Evolutionary conservation across 1,284 basidiomycete species (phyloP).

Genomic region (Papiliotrema fonsecae): DNA sequence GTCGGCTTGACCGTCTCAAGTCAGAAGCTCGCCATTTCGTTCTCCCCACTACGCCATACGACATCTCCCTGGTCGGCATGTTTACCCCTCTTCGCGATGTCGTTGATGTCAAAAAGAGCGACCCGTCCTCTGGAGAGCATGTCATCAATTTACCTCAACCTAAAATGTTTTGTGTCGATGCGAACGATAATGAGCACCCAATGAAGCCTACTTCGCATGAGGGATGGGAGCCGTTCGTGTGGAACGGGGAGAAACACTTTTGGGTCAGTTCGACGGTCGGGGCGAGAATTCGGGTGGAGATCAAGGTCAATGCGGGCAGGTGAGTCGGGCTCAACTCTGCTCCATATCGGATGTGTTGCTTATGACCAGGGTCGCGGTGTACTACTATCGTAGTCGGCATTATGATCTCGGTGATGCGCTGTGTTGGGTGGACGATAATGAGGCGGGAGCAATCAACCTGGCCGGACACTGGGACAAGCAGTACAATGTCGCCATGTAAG

Average conservation of each 20-base stretch:
- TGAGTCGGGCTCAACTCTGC: slow-evolving; percentile 22
- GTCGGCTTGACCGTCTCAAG: slow-evolving; percentile 20
- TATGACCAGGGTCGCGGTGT: slow-evolving; percentile 41
- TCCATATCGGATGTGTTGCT: not conserved
- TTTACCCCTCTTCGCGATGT: slow-evolving; percentile 41
- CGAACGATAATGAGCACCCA: slow-evolving; percentile 41
- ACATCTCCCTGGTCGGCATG: slow-evolving; percentile 31
- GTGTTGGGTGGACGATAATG: slow-evolving; percentile 50
- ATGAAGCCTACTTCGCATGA: slow-evolving; percentile 35
- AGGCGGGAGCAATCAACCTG: slow-evolving; percentile 35
- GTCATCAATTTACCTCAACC: slow-evolving; percentile 38
- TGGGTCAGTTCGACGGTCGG: slow-evolving; percentile 40
- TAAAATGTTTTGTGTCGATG: slow-evolving; percentile 44
- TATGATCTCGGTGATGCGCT: slow-evolving; percentile 46
- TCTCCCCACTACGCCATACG: slow-evolving; percentile 34
- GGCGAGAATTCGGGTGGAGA: slow-evolving; percentile 42
- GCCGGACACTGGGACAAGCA: slow-evolving; percentile 43
- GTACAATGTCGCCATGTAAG: slow-evolving; percentile 45
- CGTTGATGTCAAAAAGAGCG: slow-evolving; percentile 26
- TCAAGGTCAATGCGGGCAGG: slow-evolving; percentile 41
- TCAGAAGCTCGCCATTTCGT: slow-evolving; percentile 36
- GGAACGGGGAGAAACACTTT: slow-evolving; percentile 47
- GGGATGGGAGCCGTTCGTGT: slow-evolving; percentile 43
- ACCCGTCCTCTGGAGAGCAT: slow-evolving; percentile 25
- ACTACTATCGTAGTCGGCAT: slow-evolving; percentile 45